Evolutionary conservation across 768 basidiomycete species (phyloP).

Genomic region (Suillus paluster): DNA sequence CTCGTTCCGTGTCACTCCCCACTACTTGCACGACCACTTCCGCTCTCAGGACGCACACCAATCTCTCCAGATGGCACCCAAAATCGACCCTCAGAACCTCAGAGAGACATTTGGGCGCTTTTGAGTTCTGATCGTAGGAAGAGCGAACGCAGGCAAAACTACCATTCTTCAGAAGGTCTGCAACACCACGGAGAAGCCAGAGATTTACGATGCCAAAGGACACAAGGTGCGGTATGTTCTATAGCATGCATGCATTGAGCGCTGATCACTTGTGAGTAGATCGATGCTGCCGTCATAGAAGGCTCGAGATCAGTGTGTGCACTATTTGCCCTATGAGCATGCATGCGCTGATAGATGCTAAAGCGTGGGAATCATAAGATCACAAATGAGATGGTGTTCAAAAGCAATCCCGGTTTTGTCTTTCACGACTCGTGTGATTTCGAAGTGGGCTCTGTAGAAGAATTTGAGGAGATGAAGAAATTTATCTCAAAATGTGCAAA

Average conservation of each 20-base stretch:
- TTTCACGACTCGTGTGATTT: constrained; percentile 34
- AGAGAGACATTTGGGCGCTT: not conserved
- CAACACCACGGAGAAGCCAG: not conserved
- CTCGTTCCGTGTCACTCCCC: no score
- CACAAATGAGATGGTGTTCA: no score
- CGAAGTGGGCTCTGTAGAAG: not conserved
- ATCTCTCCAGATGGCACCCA: no score
- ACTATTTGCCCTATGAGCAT: constrained; percentile 16
- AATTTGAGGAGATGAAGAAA: not conserved
- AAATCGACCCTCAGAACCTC: no score
- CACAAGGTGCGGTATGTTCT: not conserved
- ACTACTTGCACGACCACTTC: no score
- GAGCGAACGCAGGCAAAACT: not conserved
- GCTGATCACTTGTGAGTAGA: not conserved
- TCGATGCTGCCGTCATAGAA: not conserved
- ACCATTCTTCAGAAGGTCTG: no score
- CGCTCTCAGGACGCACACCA: no score
- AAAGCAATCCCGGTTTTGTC: constrained; percentile 11
- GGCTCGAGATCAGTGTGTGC: not conserved
- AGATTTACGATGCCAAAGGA: not conserved
- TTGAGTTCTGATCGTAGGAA: not conserved
- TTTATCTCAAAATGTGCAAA: not conserved
- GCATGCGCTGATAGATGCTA: not conserved
- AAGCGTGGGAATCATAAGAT: no score
- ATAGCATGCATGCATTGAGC: not conserved